These are phyloP conservation scores for Asterochloris sp. DNA, from an alignment of 139 green algal genomes.

Conservation along the genomic window DNA sequence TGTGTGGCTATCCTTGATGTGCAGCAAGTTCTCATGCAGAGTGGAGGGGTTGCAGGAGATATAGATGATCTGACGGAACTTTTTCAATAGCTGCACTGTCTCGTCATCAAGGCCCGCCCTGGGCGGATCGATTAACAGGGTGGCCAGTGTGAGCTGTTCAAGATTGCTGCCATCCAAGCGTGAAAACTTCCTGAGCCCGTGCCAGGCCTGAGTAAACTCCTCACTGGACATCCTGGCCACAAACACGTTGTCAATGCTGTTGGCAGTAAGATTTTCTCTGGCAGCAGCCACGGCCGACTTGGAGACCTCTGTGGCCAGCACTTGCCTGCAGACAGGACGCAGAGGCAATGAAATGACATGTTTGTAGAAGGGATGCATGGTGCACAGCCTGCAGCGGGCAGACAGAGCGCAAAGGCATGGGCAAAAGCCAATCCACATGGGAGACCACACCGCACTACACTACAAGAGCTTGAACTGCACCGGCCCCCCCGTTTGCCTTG, in stretches of 20 bases:
- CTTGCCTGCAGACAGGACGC: constrained; percentile 21
- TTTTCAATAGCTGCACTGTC: constrained; percentile 50
- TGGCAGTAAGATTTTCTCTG: constrained; percentile 43
- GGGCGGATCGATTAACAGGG: constrained; percentile 86
- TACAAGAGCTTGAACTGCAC: too few species aligned
- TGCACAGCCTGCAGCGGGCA: too few species aligned
- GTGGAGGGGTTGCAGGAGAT: constrained; percentile 93
- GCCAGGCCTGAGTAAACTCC: constrained; percentile 80
- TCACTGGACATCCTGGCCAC: constrained; percentile 78
- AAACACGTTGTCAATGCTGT: constrained; percentile 47
- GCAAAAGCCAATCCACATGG: background rate
- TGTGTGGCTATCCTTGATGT: constrained; percentile 19
- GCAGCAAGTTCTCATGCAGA: constrained; percentile 61
- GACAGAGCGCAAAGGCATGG: too few species aligned
- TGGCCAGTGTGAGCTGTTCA: constrained; percentile 47
- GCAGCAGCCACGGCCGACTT: constrained; percentile 78
- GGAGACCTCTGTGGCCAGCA: constrained; percentile 89
- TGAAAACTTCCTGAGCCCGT: constrained; percentile 24
- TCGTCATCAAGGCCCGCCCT: constrained; percentile 44
- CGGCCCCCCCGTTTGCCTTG: too few species aligned
- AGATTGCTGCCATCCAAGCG: constrained; percentile 35
- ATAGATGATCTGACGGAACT: constrained; percentile 87
- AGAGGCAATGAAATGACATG: background rate
- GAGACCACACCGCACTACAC: background rate
- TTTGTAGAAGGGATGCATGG: too few species aligned